phyloP scores from a whole-genome alignment of 495 filamentous ascomycete genomes.

The Daldinia loculata region DNA sequence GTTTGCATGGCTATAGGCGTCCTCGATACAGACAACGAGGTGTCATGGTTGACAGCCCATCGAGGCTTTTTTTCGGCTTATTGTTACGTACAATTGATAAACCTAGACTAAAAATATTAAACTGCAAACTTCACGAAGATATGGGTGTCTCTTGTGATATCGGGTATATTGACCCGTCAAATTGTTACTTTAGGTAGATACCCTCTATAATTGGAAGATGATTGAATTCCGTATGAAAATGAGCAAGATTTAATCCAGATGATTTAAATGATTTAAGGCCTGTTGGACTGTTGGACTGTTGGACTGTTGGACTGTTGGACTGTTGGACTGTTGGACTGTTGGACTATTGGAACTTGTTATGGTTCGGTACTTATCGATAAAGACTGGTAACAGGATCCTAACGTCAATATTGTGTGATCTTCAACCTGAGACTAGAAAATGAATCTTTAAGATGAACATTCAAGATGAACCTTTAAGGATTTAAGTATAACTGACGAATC shows the following conservation, averaged over 20 bases:
- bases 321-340: too few species aligned
- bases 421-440: too few species aligned
- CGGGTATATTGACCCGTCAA: neutral
- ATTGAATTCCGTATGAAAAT: too few species aligned
- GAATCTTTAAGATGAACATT: too few species aligned
- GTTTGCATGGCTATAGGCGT: slow-evolving; percentile 29
- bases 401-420: too few species aligned
- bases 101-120: slow-evolving; percentile 46
- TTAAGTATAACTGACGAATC: too few species aligned
- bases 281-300: too few species aligned
- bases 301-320: too few species aligned
- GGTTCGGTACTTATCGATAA: slow-evolving; percentile 30
- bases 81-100: slow-evolving; percentile 38
- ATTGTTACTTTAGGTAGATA: neutral
- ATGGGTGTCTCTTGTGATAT: neutral
- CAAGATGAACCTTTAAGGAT: too few species aligned
- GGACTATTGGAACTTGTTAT: neutral
- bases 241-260: too few species aligned
- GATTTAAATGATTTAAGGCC: too few species aligned
- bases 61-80: slow-evolving; percentile 31
- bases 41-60: slow-evolving; percentile 13
- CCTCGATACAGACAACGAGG: slow-evolving; percentile 4
- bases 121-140: slow-evolving; percentile 36
- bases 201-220: neutral
- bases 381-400: neutral